A percentile compares a stretch with the other conserved stretches of the same genome.
These are phyloP conservation scores for Tolypocladium inflatum DNA, from an alignment of 2,329 filamentous ascomycete genomes.

Conservation along the genomic window DNA sequence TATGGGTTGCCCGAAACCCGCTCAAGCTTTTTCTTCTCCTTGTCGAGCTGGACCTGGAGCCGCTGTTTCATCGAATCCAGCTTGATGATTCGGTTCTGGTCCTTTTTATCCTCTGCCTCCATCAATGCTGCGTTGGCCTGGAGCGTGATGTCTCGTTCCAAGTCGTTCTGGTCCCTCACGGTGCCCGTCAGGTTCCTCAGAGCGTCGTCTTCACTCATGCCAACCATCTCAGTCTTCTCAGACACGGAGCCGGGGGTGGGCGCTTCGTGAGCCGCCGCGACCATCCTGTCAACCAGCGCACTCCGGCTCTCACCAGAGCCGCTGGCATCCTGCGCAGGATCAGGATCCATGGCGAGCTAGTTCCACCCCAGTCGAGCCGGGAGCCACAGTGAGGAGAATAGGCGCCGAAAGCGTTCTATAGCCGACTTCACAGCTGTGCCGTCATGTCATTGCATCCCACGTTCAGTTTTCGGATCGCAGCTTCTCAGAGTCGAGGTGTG, in stretches of 20 bases:
- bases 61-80: slow-evolving; percentile 44
- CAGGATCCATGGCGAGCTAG: slow-evolving; percentile 13
- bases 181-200: slow-evolving; percentile 55
- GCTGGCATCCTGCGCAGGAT: slow-evolving; percentile 9
- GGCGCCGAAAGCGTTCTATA: neutral
- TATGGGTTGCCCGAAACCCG: slow-evolving; percentile 33
- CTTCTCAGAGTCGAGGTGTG: neutral
- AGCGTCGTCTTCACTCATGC: slow-evolving; percentile 48
- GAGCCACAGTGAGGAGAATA: neutral
- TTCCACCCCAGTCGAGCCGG: neutral
- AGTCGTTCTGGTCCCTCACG: slow-evolving; percentile 77
- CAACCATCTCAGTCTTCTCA: slow-evolving; percentile 10
- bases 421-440: neutral
- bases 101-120: slow-evolving; percentile 53
- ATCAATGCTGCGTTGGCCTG: slow-evolving; percentile 51
- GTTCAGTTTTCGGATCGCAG: neutral
- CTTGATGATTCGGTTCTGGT: slow-evolving; percentile 53
- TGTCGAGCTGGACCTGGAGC: slow-evolving; percentile 55
- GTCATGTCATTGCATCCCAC: neutral
- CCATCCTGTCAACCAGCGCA: slow-evolving; percentile 17
- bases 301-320: slow-evolving; percentile 14
- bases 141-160: slow-evolving; percentile 74
- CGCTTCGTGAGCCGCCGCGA: slow-evolving; percentile 19
- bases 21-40: slow-evolving; percentile 36
- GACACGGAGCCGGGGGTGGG: neutral